Evolutionary conservation across 2,329 filamentous ascomycete species (phyloP), one percentile per base, ranked within the genome.

Genomic region (Pseudocercospora cruenta): DNA sequence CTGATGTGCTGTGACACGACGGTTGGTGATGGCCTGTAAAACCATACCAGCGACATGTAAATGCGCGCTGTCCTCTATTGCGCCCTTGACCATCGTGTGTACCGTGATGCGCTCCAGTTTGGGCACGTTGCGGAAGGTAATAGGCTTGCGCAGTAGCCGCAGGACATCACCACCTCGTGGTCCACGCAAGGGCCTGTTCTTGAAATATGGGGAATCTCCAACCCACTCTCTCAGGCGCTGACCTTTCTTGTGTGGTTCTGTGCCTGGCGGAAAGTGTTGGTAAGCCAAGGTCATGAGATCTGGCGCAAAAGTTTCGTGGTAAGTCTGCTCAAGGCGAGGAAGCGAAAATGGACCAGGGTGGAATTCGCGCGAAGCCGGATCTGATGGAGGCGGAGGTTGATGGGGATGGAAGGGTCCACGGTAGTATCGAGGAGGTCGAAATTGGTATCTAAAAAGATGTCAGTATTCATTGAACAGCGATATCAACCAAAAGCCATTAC

Each of bases 321-420:
- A 97, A 58, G 94, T 97, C 80, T 98, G 92, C 80, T 93, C 89
- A 66, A 97, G 86, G 62, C 95, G 91, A 12, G 94, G 91, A 58
- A 91, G 85, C 76, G 90, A 91, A 84, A 98, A 99, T 1, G 95
- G 95, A 0, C 95, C 95, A 0, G 95, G 94, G 26, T 91, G 85
- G 79, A 95, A 99, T 76, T 93, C 85, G 77, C 95, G 91, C 66
- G 95, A 97, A 28, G 90, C 87, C 0, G 94, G 94, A 75, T 97
- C 92, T 69, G 94, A 95, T 60, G 89, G 87, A 45, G 89, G 86
- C n/a, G 93, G 94, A 66, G 93, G 91, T 82, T 97, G 93, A 75
- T 97, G 89, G 59, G 95, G 95, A 78, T 98, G 94, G 24, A 98
- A 85, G 70, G 94, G 94, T 64, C 95, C 95, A 75, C 94, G 92